Conservation (phyloP, 345 rosid genomes). For the Linum lewisii region DNA sequence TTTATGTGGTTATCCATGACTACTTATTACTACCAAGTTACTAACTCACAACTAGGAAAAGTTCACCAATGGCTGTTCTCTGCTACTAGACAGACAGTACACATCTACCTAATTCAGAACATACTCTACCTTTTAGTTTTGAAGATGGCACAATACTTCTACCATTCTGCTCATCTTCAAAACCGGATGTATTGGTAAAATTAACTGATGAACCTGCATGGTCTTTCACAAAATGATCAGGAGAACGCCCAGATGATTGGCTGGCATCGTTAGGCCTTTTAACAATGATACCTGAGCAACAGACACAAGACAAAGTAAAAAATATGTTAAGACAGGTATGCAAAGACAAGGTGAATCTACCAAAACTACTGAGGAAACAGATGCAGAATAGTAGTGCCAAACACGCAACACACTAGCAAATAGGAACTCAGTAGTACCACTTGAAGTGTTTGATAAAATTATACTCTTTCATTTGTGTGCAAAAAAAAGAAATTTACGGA, state of each 20-base stretch:
- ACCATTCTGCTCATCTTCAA: constrained; percentile 13
- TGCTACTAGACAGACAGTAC: neutral
- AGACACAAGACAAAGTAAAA: neutral
- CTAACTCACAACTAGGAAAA: neutral
- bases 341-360: too few relatives aligned
- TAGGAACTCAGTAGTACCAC: neutral
- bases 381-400: neutral
- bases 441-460: neutral
- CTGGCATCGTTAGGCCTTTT: constrained; percentile 13
- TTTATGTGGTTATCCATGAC: neutral
- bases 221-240: constrained; percentile 19
- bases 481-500: too few relatives aligned
- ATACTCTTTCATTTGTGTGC: neutral
- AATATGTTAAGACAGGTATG: neutral
- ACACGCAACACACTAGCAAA: neutral
- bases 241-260: constrained; percentile 13
- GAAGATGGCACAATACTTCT: constrained; percentile 15
- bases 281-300: constrained; percentile 12
- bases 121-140: constrained; percentile 25
- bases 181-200: constrained; percentile 12
- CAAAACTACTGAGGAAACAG: neutral
- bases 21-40: constrained; percentile 3
- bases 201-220: constrained; percentile 11
- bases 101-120: neutral
- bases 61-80: neutral